Base-by-base conservation (phyloP, 148 eudicot genomes). In the Spergularia marina region DNA sequence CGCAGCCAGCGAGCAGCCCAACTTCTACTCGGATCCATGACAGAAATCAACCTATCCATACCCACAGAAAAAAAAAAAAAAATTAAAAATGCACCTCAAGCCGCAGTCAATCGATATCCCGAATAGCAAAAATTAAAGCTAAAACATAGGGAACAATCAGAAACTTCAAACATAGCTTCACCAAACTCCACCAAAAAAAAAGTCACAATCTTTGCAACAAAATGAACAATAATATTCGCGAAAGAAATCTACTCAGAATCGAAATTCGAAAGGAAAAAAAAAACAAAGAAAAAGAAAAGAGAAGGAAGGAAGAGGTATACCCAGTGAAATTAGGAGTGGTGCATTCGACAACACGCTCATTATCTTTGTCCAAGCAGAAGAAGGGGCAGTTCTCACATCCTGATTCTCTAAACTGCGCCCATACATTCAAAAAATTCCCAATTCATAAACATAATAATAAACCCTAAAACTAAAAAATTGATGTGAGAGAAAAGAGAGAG, bases 1-100 rank as follows among this genome's bases (percentile, higher is more conserved):
- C 97, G 90, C 76, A 94, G 93, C 97, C 98, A 94, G 41, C 94
- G 85, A 80, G 94, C 98, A 88, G 98, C 94, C 97, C 98, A 94
- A 64, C 98, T 94, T 72, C 94, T 75, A 60, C 66, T 80, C 20
- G 97, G 98, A 83, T 94, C 97, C 97, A 90, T 94, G 70, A 90
- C 98, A 12, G 98, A 94, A 69, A 91, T 94, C 20, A 93, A 74
- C 81, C 96, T 93, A 76, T n/a, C 77, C 58, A 57, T 74, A 25
- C 47, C 47, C 56, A 56, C 17, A 34, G 8, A 40, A 4, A 70
- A 13, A 53, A 51, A 53, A 53, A 58, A 2, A 61, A 14, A 55
- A 71, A 2, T 20, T 56, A 39, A 36, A 25, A 55, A 36, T 34
- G 17, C 18, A 16, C 12, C 18, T 12, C 13, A 23, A 36, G 21